A percentile compares a stretch with the other conserved stretches of the same genome.
Evolutionary conservation across 2,329 filamentous ascomycete genomes (phyloP).

Genomic region (Tympanopsis confertula): DNA sequence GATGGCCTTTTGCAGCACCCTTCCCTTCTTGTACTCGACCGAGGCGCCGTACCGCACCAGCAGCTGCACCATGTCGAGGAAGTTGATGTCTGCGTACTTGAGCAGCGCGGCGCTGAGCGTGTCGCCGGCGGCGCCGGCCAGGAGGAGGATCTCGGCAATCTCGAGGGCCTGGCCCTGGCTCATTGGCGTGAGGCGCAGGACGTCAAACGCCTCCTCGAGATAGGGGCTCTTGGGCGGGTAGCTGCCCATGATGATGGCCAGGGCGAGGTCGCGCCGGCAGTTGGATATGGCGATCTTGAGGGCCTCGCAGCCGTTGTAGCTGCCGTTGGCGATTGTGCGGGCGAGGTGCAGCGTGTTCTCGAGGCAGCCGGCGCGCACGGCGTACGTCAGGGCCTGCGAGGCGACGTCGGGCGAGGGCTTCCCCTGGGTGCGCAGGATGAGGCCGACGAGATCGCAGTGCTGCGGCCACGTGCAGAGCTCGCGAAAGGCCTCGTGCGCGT

Average conservation of each 20-base stretch:
- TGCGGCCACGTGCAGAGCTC: constrained; percentile 33
- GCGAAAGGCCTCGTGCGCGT: constrained; percentile 40
- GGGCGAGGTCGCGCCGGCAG: constrained; percentile 38
- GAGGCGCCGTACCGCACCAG: constrained; percentile 40
- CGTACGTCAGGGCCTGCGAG: constrained; percentile 39
- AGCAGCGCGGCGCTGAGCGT: constrained; percentile 33
- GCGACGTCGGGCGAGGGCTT: constrained; percentile 27
- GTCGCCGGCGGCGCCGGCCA: constrained; percentile 42
- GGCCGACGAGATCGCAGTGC: constrained; percentile 30
- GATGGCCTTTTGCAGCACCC: constrained; percentile 35
- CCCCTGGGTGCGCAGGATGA: constrained; percentile 36
- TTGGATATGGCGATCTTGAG: constrained; percentile 35
- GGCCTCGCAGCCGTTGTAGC: constrained; percentile 37
- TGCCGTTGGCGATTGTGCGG: constrained; percentile 38
- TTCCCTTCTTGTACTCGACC: constrained; percentile 38
- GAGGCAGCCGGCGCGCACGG: constrained; percentile 33
- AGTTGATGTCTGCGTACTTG: constrained; percentile 33
- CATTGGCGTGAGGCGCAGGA: constrained; percentile 32
- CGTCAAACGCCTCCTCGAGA: constrained; percentile 37
- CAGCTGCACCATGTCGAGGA: constrained; percentile 41
- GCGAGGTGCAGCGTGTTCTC: constrained; percentile 37
- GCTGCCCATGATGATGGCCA: constrained; percentile 40
- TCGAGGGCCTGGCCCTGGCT: constrained; percentile 35
- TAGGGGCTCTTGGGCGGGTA: constrained; percentile 34
- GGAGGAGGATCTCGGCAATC: constrained; percentile 43